A percentile compares a stretch with the other conserved stretches of the same genome.
Evolutionary conservation across 2,329 filamentous ascomycete genomes (phyloP).

Genomic region (Nigrospora sphaerica): DNA sequence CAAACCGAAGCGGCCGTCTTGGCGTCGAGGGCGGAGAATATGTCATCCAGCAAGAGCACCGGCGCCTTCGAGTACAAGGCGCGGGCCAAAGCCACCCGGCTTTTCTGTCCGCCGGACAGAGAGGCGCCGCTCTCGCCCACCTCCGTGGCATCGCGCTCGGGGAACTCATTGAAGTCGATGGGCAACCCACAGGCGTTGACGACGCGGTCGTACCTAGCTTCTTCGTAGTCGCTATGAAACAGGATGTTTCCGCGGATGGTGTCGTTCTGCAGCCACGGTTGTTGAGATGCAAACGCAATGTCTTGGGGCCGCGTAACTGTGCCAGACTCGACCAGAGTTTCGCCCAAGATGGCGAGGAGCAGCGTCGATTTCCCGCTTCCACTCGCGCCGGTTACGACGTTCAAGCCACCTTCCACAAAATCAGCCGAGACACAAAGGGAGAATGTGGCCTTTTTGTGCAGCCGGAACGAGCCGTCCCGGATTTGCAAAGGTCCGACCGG

Average conservation of each 20-base stretch:
- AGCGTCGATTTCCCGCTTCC: constrained; percentile 53
- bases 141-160: constrained; percentile 41
- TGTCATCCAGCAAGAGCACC: constrained; percentile 49
- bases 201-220: constrained; percentile 45
- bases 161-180: constrained; percentile 43
- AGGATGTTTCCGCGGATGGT: constrained; percentile 48
- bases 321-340: constrained; percentile 43
- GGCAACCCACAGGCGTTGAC: constrained; percentile 48
- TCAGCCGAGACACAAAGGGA: constrained; percentile 39
- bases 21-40: constrained; percentile 53
- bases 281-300: constrained; percentile 50
- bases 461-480: constrained; percentile 37
- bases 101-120: constrained; percentile 50
- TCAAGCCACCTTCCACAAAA: constrained; percentile 47
- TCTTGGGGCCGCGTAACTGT: constrained; percentile 41
- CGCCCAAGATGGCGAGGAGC: constrained; percentile 45
- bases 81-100: constrained; percentile 47
- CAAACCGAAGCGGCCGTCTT: constrained; percentile 50
- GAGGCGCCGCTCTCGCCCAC: constrained; percentile 49
- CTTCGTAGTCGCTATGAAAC: constrained; percentile 44
- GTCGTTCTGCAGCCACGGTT: constrained; percentile 50
- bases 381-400: constrained; percentile 46
- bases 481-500: constrained; percentile 42
- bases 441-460: constrained; percentile 43
- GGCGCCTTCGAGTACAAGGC: constrained; percentile 50